Base-by-base conservation (phyloP, 768 basidiomycete species). In the Termitomyces bulborhizus region DNA sequence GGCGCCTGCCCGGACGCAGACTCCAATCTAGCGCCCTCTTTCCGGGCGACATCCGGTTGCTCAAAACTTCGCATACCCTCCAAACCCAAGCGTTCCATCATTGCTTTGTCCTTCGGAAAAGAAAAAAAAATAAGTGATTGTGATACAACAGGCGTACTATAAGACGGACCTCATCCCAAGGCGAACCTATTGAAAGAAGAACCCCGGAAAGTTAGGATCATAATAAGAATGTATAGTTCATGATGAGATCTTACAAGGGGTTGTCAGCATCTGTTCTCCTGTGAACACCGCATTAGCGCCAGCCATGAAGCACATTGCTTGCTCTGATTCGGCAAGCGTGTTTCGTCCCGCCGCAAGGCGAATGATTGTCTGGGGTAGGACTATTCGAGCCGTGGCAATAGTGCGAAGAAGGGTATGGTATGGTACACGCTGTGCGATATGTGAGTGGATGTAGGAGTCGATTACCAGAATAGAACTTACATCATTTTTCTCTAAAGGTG, bases 221-320 rank as follows among this genome's bases (percentile, higher is more conserved):
- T 5, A 18, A 36, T 45, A 40, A 53, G 64, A 13, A 27, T 27
- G 55, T 36, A 54, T 31, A 53, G 37, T 46, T 42, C 45, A 46
- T 36, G 27, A 40, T 26, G 56, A 49, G 29, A 32, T 77, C 90
- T 73, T 64, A 88, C 94, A 97, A 45, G 95, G 93, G 13, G 96
- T 98, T 12, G 96, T 98, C 61, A 98, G 70, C 96, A 98, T 98
- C 62, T 86, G 80, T 67, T 98, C 96, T 42, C 95, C 96, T n/a
- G 96, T 98, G 69, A 98, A 98, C 57, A 98, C 87, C 21, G 96
- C 96, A 66, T 98, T 98, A 21, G 95, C 96, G 24, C 96, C 96
- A 0, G 96, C 94, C 90, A 98, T 89, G 74, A 98, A 98, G 66
- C 93, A 94, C 88, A 98, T 93, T 6, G 88, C 93, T 68, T 98